Evolutionary conservation across 495 filamentous ascomycete genomes (phyloP).

Genomic region (Penicillium lagena): DNA sequence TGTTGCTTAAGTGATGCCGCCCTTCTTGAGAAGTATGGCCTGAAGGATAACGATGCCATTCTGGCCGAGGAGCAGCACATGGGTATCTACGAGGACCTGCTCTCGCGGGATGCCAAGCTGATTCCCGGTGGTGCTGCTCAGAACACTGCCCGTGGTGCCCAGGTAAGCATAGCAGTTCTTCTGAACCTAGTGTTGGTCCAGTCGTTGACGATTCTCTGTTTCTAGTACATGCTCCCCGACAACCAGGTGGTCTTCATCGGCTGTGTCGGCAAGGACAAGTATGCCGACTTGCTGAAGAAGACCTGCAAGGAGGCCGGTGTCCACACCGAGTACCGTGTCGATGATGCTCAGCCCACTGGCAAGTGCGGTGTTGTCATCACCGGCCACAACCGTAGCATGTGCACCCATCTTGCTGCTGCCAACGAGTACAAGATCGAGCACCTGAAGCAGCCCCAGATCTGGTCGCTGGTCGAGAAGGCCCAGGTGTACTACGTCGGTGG

Average conservation of each 20-base stretch:
- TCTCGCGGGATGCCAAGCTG: slow-evolving; percentile 82
- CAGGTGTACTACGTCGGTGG: slow-evolving; percentile 89
- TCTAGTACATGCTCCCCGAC: slow-evolving; percentile 79
- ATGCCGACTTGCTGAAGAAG: slow-evolving; percentile 74
- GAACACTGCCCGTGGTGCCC: slow-evolving; percentile 94
- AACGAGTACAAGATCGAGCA: slow-evolving; percentile 96
- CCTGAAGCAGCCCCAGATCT: slow-evolving; percentile 83
- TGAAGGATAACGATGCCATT: slow-evolving; percentile 96
- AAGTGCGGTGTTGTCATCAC: slow-evolving; percentile 96
- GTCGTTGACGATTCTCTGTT: slow-evolving; percentile 3
- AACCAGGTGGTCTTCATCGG: slow-evolving; percentile 89
- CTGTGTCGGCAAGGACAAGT: slow-evolving; percentile 87
- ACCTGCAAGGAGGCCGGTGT: slow-evolving; percentile 78
- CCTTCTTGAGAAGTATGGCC: slow-evolving; percentile 82
- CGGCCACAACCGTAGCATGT: slow-evolving; percentile 85
- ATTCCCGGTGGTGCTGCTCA: slow-evolving; percentile 96
- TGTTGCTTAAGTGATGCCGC: slow-evolving; percentile 45
- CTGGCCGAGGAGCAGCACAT: slow-evolving; percentile 88
- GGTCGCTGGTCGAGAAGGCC: slow-evolving; percentile 82
- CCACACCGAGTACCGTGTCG: slow-evolving; percentile 87
- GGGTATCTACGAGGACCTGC: slow-evolving; percentile 83
- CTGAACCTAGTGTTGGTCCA: no score
- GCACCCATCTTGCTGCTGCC: slow-evolving; percentile 91
- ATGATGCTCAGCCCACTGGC: slow-evolving; percentile 74
- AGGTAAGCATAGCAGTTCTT: slow-evolving; percentile 32